Evolutionary conservation across 169 alveolate species (phyloP), one percentile per base, ranked within the genome.

Genomic region (Cystoisospora suis): DNA sequence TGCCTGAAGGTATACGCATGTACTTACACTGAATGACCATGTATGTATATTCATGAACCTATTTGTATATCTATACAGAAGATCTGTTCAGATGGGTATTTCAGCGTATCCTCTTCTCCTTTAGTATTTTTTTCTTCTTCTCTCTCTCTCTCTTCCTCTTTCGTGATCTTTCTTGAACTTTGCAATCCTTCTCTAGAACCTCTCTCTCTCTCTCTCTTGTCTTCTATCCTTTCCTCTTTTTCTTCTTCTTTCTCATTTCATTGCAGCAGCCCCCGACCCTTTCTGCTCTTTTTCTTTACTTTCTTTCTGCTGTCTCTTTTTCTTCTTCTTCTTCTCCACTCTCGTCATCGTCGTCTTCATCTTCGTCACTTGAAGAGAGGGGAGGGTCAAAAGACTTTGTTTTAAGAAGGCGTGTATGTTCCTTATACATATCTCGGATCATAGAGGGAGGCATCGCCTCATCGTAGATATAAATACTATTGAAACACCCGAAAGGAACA

Each of bases 401-500:
- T 40, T 36, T 34, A 29, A 72, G 36, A 38, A 38, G 83, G 0
- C 23, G 3, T 2, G 1, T 46, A 15, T 72, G 83, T 53, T 72
- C 58, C 29, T 27, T 2, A 56, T 72, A 72, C 1, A 38, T 34
- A 34, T 34, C 3, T 17, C 42, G 42, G 9, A 72, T 53, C 15
- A 12, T 17, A 1, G 46, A 27, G 1, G 46, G 83, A 12, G 83
- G 9, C 56, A 72, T 72, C 58, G 56, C 15, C 36, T 40, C 58
- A 72, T 12, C 32, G 83, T 72, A 72, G 32, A 72, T 4, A 17
- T 6, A 38, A 4, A 72, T 6, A 32, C 42, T 72, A 56, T 72
- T 72, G 83, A 72, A 72, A 32, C 83, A 38, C 58, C 83, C 83
- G 83, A 72, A 72, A 72, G 83, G 83, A 46, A 72, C 20, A 3